Base-by-base conservation (phyloP, 768 basidiomycete species). In the Cyclocybe cylindracea region DNA sequence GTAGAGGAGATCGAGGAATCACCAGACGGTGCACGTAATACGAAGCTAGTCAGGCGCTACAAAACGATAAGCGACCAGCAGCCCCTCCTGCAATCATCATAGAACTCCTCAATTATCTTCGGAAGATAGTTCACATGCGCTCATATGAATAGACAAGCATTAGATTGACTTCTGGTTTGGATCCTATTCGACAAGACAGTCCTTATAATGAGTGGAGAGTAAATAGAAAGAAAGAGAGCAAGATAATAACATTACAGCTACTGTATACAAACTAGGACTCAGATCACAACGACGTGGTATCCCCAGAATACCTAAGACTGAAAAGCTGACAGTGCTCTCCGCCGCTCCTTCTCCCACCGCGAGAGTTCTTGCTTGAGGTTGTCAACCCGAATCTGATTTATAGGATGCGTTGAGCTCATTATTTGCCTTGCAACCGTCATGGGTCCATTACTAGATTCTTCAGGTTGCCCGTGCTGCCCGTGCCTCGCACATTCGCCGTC, bases 301-400 rank as follows among this genome's bases (percentile, higher is more conserved):
- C 24, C 16, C 24, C 24, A 24, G 24, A 24, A 24, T 16, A 24
- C 24, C 24, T 24, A 24, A 24, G 24, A 24, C 24, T 24, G 24
- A 24, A 24, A 24, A 24, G 24, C 24, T 24, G 24, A 24, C 24
- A 67, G 43, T 31, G 64, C 71, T 33, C 63, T 66, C 14, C 61
- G 66, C 41, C 81, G 69, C 60, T 80, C 85, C 16, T 66, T 58
- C 62, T 85, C 82, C 93, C 92, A 95, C 39, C 86, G 71, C 29
- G 71, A 69, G 32, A 95, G 74, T 72, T 95, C 93, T 24, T 74
- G 69, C 61, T 77, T 78, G 46, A 94, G 73, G 39, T 76, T 73
- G 56, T 76, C 70, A 9, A 89, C 76, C 39, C 93, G 78, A 41
- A 80, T 74, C 55, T 84, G 80, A 42, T 83, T 80, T 16, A 87